phyloP scores from a whole-genome alignment of 1,284 basidiomycete species.

The Irpex lacteus region DNA sequence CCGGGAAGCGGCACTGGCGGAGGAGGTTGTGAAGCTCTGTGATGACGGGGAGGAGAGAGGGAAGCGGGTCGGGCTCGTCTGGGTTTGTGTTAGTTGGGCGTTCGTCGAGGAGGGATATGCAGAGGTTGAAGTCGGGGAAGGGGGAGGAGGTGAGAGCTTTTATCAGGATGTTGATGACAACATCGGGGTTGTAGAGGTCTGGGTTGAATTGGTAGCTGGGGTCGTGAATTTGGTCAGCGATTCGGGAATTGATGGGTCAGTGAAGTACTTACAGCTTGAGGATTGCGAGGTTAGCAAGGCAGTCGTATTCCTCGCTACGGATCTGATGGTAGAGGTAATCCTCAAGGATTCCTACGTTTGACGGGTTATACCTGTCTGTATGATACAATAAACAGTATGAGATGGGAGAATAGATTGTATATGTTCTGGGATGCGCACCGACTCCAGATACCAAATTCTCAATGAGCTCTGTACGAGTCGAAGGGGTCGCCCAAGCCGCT shows the following conservation, averaged over 20 bases:
- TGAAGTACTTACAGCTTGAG: constrained; percentile 86
- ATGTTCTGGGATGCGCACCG: constrained; percentile 50
- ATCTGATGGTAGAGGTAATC: constrained; percentile 95
- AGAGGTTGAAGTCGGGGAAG: constrained; percentile 92
- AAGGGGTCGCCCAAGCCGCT: constrained; percentile 65
- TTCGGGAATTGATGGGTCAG: too few relatives aligned
- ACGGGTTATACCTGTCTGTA: constrained; percentile 93
- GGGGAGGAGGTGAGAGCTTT: constrained; percentile 84
- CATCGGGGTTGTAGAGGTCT: constrained; percentile 88
- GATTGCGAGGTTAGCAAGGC: constrained; percentile 89
- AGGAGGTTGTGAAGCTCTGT: constrained; percentile 75
- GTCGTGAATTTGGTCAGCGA: too few relatives aligned
- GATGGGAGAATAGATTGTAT: background rate
- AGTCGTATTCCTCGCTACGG: constrained; percentile 87
- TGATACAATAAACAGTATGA: background rate
- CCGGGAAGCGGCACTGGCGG: constrained; percentile 86
- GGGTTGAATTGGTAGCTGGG: constrained; percentile 98
- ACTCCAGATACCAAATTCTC: constrained; percentile 91
- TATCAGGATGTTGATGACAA: constrained; percentile 91
- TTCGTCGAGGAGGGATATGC: constrained; percentile 86
- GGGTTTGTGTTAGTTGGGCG: constrained; percentile 55
- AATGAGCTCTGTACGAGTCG: constrained; percentile 79
- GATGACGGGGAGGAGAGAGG: constrained; percentile 72
- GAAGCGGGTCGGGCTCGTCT: constrained; percentile 80
- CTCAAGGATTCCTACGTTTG: constrained; percentile 88